Percentiles rank a stretch among this genome's conserved stretches.
phyloP scores from a whole-genome alignment of 2,329 filamentous ascomycete species.

The Cladosporium sp. region DNA sequence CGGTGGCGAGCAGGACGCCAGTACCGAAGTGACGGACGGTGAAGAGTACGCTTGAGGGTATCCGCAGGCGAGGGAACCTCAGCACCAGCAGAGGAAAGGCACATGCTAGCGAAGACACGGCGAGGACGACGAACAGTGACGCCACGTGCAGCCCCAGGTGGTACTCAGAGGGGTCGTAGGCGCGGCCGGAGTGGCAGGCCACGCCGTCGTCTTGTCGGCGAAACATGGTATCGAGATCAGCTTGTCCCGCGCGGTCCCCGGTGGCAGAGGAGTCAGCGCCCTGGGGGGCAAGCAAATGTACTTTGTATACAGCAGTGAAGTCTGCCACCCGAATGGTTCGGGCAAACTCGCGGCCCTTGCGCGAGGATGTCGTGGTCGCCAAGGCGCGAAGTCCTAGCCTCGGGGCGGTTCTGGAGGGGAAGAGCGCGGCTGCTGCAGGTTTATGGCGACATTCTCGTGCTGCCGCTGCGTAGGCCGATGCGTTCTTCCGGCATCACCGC shows the following conservation, averaged over 20 bases:
- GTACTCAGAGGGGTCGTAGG: slow-evolving; percentile 32
- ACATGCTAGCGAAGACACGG: slow-evolving; percentile 49
- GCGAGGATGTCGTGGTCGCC: slow-evolving; percentile 6
- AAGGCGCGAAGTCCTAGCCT: slow-evolving; percentile 4
- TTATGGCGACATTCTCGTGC: slow-evolving; percentile 1
- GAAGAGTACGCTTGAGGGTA: slow-evolving; percentile 52
- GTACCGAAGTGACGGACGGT: slow-evolving; percentile 52
- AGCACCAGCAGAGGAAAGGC: slow-evolving; percentile 56
- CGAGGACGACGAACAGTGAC: slow-evolving; percentile 49
- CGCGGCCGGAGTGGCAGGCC: slow-evolving; percentile 2
- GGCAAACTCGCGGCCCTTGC: slow-evolving; percentile 6
- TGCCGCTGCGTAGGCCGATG: neutral
- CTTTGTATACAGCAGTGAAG: neutral
- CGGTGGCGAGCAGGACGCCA: slow-evolving; percentile 49
- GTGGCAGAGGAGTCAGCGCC: too few species aligned
- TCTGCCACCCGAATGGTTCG: slow-evolving; percentile 9
- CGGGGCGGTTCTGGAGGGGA: neutral
- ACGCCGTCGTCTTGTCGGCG: slow-evolving; percentile 8
- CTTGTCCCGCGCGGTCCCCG: too few species aligned
- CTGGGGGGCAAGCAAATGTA: neutral
- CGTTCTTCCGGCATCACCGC: neutral
- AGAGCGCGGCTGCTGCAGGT: slow-evolving; percentile 3
- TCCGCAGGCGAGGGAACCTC: slow-evolving; percentile 50
- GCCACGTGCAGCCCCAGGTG: slow-evolving; percentile 50
- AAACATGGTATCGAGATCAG: neutral